Conservation (phyloP, 2,329 filamentous ascomycete genomes). For the Penicillium sp. region DNA sequence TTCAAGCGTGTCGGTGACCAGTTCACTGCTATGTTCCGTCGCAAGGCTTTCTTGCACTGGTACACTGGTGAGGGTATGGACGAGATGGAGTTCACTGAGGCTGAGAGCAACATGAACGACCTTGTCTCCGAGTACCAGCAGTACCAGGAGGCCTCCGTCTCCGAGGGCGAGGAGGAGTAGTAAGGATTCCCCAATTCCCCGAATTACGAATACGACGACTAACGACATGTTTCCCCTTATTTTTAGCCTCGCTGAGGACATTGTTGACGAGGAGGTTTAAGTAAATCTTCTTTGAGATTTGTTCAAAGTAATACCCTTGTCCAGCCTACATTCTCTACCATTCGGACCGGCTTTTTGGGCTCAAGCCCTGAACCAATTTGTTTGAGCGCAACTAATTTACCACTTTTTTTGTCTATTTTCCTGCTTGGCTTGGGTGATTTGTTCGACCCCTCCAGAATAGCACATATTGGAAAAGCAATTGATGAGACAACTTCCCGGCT, state of each 20-base stretch:
- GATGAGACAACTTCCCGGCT: constrained; percentile 17
- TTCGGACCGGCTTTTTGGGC: constrained; percentile 23
- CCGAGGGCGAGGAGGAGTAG: constrained; percentile 96
- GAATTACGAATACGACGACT: neutral
- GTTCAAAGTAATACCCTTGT: constrained; percentile 41
- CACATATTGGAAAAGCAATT: constrained; percentile 38
- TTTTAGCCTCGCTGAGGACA: constrained; percentile 67
- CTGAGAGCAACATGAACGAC: constrained; percentile 99
- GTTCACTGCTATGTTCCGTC: constrained; percentile 99
- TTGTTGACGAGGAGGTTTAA: constrained; percentile 72
- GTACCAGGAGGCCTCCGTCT: constrained; percentile 98
- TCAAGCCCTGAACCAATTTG: constrained; percentile 32
- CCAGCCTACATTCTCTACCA: constrained; percentile 35
- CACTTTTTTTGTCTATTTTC: constrained; percentile 37
- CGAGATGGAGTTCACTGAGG: constrained; percentile 99
- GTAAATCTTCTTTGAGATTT: constrained; percentile 33
- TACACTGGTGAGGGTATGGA: constrained; percentile 99
- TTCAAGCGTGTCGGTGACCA: constrained; percentile 99
- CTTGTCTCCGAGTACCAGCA: constrained; percentile 99
- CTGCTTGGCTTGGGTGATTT: constrained; percentile 21
- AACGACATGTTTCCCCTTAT: neutral
- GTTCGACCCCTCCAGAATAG: constrained; percentile 28
- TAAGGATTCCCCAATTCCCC: constrained; percentile 33
- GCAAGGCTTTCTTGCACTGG: constrained; percentile 99
- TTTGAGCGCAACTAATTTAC: constrained; percentile 40